Base-by-base conservation (phyloP, 1,139 yeast genomes). In the Sugiyamaella pinicola region DNA sequence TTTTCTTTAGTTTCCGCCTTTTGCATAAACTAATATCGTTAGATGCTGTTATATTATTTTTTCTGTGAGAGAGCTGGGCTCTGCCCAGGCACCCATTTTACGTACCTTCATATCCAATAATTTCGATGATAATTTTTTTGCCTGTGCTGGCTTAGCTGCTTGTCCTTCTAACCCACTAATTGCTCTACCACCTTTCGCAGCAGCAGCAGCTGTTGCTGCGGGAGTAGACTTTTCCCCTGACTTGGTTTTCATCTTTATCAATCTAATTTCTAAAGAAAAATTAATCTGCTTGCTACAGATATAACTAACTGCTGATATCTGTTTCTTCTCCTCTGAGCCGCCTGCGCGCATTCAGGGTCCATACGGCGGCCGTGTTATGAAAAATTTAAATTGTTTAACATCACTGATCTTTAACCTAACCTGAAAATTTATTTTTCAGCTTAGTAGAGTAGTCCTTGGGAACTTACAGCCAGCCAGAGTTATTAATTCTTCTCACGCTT, bases 81-180 rank as follows among this genome's bases (percentile, higher is more conserved):
- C 47, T n/a, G n/a, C n/a, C n/a, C n/a, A n/a, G n/a, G n/a, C n/a
- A n/a, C n/a, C n/a, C n/a, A n/a, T n/a, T n/a, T n/a, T 31, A 53
- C 69, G 28, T 57, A 69, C 73, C 77, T 85, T 85, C 91, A 85
- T 85, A 76, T 82, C 83, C 79, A 82, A 72, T 62, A 85, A 84
- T 61, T 85, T 75, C 60, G 78, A 77, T n/a, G 89, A 83, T 61
- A 84, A 74, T 34, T 74, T 70, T 57, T 59, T 54, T 46, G 62
- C 54, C 33, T 61, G 55, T 33, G 60, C 54, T 1, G 63, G 42
- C 46, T 59, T 59, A 15, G 55, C 53, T 12, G 60, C 58, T 8
- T 54, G 46, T 1, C 60, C 64, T 18, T 49, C 53, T 9, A 51
- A 44, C 9, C 57, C 59, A 9, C 42, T 37, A 12, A 53, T 42